Evolutionary conservation across 352 stramenopile genomes (phyloP), one percentile per base, ranked within the genome.

Genomic region (Chrysophaeum taylorii): DNA sequence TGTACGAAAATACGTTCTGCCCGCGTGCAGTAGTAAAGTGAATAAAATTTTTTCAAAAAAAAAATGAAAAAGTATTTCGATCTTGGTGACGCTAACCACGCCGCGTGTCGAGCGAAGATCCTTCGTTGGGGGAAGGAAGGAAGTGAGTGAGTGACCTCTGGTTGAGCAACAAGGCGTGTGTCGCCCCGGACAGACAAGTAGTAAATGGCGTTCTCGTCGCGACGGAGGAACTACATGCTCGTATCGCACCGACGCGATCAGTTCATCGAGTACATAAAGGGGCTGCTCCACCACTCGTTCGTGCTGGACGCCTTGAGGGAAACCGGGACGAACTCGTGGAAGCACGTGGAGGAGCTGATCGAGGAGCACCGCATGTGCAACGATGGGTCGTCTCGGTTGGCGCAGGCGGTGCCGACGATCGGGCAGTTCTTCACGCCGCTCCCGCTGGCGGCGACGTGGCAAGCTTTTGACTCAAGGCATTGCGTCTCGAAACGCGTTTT

Each of bases 321-420:
- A n/a, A 88, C 81, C 18, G 83, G 73, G 5, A 76, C 73, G 12
- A 79, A 87, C 74, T 88, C 84, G 15, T 89, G 87, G 75, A 75
- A 64, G 2, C 83, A 87, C 71, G 87, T 90, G 69, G 84, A 90
- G 75, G 75, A 85, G 60, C 74, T 90, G 23, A 85, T 90, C 61
- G 78, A 89, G n/a, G 83, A 89, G 76, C 83, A 90, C 75, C 68
- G 74, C 36, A n/a, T 57, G 53, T 74, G 75, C 70, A 41, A 63
- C n/a, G 36, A 5, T 41, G 12, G 54, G 25, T 52, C 70, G 5
- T 75, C 69, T 27, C 70, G 82, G 31, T 68, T 89, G 23, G 80
- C 81, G 42, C 73, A 80, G 60, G 62, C 86, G 14, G 84, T 90
- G 31, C 83, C 84, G 23, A 79, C 76, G 0, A 78, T 89, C 29